Conservation (phyloP, 1,284 basidiomycete genomes). For the Ceratobasidium sp. region DNA sequence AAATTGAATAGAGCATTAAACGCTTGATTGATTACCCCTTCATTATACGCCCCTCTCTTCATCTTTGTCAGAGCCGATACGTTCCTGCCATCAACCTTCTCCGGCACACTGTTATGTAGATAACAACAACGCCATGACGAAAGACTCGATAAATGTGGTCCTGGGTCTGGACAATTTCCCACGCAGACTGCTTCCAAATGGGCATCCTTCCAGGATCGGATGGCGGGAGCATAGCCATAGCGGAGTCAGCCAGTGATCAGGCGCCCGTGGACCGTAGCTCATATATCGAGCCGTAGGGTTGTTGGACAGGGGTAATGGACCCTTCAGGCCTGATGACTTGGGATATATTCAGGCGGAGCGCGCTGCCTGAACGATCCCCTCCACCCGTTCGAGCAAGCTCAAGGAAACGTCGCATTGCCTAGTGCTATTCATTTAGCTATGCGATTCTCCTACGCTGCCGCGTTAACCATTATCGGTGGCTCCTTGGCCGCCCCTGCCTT, state of each 20-base stretch:
- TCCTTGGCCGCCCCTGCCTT: slow-evolving; percentile 2
- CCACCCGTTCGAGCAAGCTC: neutral
- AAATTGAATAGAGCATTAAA: too few species aligned
- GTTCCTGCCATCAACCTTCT: neutral
- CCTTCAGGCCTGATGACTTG: neutral
- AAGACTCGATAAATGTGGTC: neutral
- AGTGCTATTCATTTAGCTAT: neutral
- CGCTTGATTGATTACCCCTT: too few species aligned
- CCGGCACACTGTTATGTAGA: neutral
- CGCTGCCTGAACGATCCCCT: neutral
- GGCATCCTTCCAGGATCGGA: slow-evolving; percentile 17
- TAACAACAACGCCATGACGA: neutral
- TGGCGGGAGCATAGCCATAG: neutral
- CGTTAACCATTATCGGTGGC: neutral
- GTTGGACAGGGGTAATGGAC: neutral
- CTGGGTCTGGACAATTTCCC: neutral
- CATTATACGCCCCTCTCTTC: too few species aligned
- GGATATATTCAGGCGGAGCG: slow-evolving; percentile 5
- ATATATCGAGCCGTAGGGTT: slow-evolving; percentile 10
- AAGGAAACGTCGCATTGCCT: neutral
- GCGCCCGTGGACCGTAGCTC: neutral
- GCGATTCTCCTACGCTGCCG: neutral
- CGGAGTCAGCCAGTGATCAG: neutral
- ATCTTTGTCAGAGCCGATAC: slow-evolving; percentile 14
- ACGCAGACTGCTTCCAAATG: neutral